Conservation (phyloP, 108 stramenopile species). For the Tribonema minus region DNA sequence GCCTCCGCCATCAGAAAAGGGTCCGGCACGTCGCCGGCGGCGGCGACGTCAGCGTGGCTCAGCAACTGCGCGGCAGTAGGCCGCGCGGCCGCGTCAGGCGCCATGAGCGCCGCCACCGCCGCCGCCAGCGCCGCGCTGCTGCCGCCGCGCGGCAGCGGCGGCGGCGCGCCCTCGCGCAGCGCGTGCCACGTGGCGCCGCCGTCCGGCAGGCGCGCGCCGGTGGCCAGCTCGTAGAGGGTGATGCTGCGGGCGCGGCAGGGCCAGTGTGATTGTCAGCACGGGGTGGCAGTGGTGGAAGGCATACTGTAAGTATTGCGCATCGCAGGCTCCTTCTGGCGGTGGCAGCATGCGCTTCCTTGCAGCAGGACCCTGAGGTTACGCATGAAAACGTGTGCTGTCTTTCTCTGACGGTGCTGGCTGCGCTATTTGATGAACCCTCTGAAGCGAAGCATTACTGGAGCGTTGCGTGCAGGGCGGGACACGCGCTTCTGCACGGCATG, state of each 20-base stretch:
- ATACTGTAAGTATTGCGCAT: too few species aligned
- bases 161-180: constrained; percentile 16
- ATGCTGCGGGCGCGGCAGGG: neutral
- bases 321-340: too few species aligned
- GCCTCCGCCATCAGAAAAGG: neutral
- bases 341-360: too few species aligned
- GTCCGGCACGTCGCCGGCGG: neutral
- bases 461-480: too few species aligned
- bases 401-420: too few species aligned
- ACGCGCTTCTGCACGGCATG: too few species aligned
- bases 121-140: neutral
- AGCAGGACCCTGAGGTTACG: too few species aligned
- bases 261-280: too few species aligned
- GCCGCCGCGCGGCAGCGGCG: neutral
- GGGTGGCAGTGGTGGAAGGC: neutral
- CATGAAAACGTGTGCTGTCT: too few species aligned
- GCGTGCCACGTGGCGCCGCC: constrained; percentile 35
- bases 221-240: constrained; percentile 30
- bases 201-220: constrained; percentile 13
- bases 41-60: neutral
- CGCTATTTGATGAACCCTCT: too few species aligned
- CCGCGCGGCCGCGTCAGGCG: neutral
- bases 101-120: neutral
- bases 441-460: too few species aligned
- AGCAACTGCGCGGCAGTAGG: neutral